Percentiles rank a stretch among this genome's conserved stretches.
Evolutionary conservation across 148 eudicot genomes (phyloP).

Genomic region (Rhododendron griersonianum): DNA sequence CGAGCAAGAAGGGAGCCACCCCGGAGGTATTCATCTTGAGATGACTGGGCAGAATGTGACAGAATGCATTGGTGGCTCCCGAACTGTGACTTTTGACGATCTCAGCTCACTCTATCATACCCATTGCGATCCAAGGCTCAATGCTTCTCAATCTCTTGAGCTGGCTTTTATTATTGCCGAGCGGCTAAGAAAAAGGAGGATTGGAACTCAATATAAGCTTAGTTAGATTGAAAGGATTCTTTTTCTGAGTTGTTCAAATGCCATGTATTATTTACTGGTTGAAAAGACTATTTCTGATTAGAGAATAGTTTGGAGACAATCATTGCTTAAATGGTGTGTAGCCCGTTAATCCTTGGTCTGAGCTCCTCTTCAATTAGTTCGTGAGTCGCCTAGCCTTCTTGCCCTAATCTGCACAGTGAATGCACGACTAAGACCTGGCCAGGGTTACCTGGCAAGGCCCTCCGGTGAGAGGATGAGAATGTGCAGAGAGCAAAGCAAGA

Average conservation of each 20-base stretch:
- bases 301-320: no score
- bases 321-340: no score
- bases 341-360: no score
- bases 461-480: no score
- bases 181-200: background rate
- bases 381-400: no score
- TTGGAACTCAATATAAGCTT: background rate
- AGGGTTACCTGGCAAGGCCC: no score
- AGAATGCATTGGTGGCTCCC: background rate
- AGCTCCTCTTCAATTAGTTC: no score
- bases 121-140: slow-evolving; percentile 1
- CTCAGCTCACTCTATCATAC: slow-evolving; percentile 1
- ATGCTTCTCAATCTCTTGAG: slow-evolving; percentile 5
- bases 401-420: no score
- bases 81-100: slow-evolving; percentile 3
- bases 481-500: no score
- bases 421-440: no score
- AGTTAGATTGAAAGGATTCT: no score
- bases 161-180: background rate
- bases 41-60: slow-evolving; percentile 6
- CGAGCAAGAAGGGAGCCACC: slow-evolving; percentile 2
- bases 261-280: background rate
- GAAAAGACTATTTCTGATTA: no score
- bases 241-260: background rate
- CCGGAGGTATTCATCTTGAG: background rate